Evolutionary conservation across 495 filamentous ascomycete genomes (phyloP).

Genomic region (Sphaerosporella brunnea): DNA sequence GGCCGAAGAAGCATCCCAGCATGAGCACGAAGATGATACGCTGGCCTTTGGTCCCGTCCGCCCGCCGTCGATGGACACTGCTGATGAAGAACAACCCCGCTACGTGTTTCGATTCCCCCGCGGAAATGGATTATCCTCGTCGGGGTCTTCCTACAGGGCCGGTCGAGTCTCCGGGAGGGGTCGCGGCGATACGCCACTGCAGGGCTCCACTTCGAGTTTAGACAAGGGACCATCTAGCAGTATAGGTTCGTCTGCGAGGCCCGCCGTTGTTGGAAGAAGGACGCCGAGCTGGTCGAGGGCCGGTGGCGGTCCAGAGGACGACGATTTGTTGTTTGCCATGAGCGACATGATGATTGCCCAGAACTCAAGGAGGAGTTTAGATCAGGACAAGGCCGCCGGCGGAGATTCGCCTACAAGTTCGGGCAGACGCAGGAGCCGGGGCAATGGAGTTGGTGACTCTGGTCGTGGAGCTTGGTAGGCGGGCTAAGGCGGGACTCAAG

Average conservation of each 20-base stretch:
- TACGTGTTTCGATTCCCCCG: conserved; percentile 8
- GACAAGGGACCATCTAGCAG: too few relatives aligned
- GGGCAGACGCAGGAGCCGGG: neutral
- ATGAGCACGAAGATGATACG: conserved; percentile 12
- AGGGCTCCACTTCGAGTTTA: conserved; percentile 9
- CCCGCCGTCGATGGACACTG: conserved; percentile 9
- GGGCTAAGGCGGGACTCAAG: too few relatives aligned
- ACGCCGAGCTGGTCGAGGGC: conserved; percentile 16
- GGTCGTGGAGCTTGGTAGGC: neutral
- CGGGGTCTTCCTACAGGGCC: conserved; percentile 10
- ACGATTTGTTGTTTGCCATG: conserved; percentile 25
- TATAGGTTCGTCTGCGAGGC: conserved; percentile 1
- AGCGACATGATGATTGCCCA: conserved; percentile 23
- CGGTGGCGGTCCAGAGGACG: conserved; percentile 14
- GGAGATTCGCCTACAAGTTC: neutral
- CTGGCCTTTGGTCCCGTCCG: conserved; percentile 13
- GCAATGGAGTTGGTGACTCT: neutral
- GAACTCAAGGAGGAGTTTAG: conserved; percentile 19
- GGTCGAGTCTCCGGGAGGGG: conserved; percentile 3
- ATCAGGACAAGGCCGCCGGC: conserved; percentile 8
- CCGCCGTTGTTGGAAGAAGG: conserved; percentile 11
- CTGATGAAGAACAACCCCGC: conserved; percentile 9
- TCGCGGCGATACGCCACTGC: conserved; percentile 7
- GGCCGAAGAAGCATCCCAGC: conserved; percentile 7
- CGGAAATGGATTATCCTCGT: conserved; percentile 7